These are phyloP conservation scores for Auriscalpium vulgare DNA, from an alignment of 768 basidiomycete species.

Conservation along the genomic window DNA sequence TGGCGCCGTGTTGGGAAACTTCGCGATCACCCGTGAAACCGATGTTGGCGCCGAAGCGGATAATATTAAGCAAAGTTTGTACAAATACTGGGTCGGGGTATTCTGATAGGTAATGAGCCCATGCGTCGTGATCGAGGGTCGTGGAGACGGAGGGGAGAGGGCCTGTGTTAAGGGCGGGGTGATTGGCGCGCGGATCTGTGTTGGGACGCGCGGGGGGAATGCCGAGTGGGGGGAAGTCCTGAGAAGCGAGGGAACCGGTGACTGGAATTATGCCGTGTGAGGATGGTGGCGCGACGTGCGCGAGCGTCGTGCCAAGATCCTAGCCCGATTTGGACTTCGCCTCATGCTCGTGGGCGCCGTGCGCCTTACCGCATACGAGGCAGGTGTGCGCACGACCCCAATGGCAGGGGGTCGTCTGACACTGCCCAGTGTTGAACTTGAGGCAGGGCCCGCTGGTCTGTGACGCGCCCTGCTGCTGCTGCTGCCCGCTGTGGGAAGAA, in stretches of 20 bases:
- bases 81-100: constrained; percentile 12
- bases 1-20: constrained; percentile 10
- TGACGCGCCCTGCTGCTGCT: no score
- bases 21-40: not conserved
- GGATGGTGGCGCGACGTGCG: not conserved
- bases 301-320: not conserved
- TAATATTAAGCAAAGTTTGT: constrained; percentile 7
- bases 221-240: not conserved
- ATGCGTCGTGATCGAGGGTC: constrained; percentile 3
- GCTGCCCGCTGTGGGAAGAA: no score
- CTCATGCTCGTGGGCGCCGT: not conserved
- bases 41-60: constrained; percentile 8
- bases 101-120: constrained; percentile 7
- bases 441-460: not conserved
- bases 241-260: not conserved
- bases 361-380: not conserved
- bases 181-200: constrained; percentile 11
- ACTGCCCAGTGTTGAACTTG: not conserved
- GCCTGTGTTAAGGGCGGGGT: not conserved
- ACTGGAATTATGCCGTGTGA: no score
- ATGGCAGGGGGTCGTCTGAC: not conserved
- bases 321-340: not conserved
- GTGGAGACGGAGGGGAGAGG: not conserved
- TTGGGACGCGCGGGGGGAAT: constrained; percentile 9
- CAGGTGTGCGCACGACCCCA: not conserved